Evolutionary conservation across 768 basidiomycete species (phyloP), one percentile per base, ranked within the genome.

Genomic region (Kwoniella sp.): DNA sequence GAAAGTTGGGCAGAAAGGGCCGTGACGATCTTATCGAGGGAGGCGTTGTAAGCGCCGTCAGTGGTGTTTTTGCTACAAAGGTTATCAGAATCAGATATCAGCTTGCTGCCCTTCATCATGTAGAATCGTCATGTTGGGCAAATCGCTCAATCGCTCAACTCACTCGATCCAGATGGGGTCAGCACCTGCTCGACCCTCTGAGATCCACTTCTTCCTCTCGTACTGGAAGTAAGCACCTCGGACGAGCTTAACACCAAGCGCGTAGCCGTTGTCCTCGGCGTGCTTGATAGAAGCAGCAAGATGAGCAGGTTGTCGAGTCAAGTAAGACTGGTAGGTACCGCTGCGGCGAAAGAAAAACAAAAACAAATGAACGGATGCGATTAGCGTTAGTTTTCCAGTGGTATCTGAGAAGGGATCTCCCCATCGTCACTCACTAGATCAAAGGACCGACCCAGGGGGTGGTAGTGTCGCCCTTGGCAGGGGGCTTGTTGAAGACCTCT

Each of bases 181-280:
- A 25, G 72, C 58, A 33, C 78, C 78, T 1, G 60, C 55, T 50
- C 77, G 58, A 17, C 69, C 69, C 33, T 79, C 78, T 13, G 70
- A 57, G 46, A 65, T 68, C 78, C 78, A 79, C 61, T 71, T 73
- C 55, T 75, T 67, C 22, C 73, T 49, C 73, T 96, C 93, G 61
- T 89, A 85, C 0, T 86, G 83, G 72, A 93, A 91, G 79, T 97
- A 97, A 1, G 93, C 93, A 0, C 93, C 93, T 24, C 93, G 86
- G 29, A 96, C 93, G 52, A 97, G 88, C 79, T 96, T 97, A 59
- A 92, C 87, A 10, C 93, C 93, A 0, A 95, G 84, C 0, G 89
- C 83, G 74, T 90, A 95, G 37, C 85, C 83, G 66, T 87, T 82
- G 55, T 76, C 77, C 65, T 85, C 82, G 2, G 93, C 89, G 55